Conservation (phyloP, 140 eudicot species). For the Anethum foeniculum region DNA sequence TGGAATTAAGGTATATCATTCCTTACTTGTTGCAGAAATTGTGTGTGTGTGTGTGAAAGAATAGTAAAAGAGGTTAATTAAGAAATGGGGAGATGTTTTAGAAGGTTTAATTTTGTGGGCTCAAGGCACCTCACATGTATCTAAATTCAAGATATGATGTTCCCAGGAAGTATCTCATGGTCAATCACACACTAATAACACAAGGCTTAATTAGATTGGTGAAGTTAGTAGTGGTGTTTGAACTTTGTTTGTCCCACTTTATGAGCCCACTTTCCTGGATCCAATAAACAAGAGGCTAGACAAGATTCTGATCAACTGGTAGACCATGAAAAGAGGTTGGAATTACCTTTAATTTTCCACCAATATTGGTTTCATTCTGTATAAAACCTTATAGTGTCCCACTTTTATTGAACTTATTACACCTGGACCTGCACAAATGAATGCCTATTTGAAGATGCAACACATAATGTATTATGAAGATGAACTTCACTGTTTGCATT, state of each 20-base stretch:
- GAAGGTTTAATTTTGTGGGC: constrained; percentile 3
- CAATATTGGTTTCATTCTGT: neutral
- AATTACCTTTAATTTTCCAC: neutral
- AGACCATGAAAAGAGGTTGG: constrained; percentile 2
- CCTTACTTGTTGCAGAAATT: neutral
- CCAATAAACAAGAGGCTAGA: neutral
- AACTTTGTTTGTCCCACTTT: neutral
- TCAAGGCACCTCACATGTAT: constrained; percentile 3
- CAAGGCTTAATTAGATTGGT: constrained; percentile 5
- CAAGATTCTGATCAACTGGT: neutral
- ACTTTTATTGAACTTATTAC: neutral
- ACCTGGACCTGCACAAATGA: neutral
- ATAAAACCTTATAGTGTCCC: neutral
- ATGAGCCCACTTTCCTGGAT: neutral
- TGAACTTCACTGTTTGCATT: neutral
- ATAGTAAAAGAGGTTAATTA: neutral
- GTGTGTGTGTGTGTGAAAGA: neutral
- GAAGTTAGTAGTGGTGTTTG: neutral
- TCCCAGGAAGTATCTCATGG: neutral
- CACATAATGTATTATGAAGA: neutral
- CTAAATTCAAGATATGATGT: neutral
- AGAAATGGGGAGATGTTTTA: neutral
- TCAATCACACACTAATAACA: neutral
- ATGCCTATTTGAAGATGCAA: neutral
- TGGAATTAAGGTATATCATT: constrained; percentile 7